Evolutionary conservation across 495 filamentous ascomycete genomes (phyloP).

Genomic region (Tuber umbilicatum): DNA sequence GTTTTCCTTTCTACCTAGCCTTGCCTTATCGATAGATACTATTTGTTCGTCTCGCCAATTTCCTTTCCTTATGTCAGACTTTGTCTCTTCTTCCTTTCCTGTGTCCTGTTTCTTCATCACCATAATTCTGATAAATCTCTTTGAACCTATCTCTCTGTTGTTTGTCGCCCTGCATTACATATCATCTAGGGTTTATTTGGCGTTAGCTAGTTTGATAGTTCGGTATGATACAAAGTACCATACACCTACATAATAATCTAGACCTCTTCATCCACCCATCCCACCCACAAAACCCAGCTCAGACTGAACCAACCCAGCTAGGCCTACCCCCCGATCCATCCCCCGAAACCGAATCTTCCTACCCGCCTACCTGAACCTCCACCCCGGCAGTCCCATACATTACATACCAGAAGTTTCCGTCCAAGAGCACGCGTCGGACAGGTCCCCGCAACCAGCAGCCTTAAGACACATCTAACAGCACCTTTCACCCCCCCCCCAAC

Average conservation of each 20-base stretch:
- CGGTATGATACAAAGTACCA: neutral
- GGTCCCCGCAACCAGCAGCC: neutral
- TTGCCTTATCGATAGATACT: neutral
- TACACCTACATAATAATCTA: neutral
- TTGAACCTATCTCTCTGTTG: neutral
- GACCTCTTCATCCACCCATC: neutral
- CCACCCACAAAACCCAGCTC: neutral
- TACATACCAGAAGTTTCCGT: neutral
- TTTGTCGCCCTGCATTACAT: neutral
- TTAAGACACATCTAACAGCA: neutral
- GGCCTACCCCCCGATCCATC: neutral
- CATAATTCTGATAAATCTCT: neutral
- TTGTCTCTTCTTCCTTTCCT: neutral
- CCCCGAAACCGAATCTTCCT: neutral
- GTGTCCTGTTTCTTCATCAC: neutral
- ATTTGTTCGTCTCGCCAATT: neutral
- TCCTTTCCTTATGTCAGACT: neutral
- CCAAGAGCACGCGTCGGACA: neutral
- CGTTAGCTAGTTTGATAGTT: neutral
- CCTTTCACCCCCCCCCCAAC: neutral
- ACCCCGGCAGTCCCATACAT: neutral
- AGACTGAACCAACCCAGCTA: neutral
- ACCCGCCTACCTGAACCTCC: neutral
- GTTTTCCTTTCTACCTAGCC: neutral
- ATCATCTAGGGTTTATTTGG: neutral